Evolutionary conservation across 257 asterid species (phyloP).

Genomic region (Nicotiana tomentosiformis): DNA sequence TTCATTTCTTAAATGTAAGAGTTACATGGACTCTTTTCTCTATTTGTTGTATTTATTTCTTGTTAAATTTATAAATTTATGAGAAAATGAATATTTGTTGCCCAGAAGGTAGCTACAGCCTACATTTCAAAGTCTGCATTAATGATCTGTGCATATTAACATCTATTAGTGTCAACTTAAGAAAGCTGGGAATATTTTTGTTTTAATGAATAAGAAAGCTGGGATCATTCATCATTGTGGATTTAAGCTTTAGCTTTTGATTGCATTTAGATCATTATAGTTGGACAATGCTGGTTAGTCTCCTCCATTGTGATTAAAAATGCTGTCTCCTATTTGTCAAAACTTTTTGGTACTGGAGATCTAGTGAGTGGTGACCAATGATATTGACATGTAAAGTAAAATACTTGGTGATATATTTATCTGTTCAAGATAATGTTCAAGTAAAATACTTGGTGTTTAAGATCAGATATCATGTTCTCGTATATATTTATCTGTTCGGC

Average conservation of each 20-base stretch:
- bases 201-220: not conserved
- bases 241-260: not conserved
- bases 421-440: not conserved
- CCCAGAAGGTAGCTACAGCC: not conserved
- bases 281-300: not conserved
- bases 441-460: not conserved
- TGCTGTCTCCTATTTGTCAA: not conserved
- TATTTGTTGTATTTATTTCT: not conserved
- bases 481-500: not conserved
- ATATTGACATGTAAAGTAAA: not conserved
- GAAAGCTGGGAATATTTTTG: not conserved
- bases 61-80: not conserved
- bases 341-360: not conserved
- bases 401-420: not conserved
- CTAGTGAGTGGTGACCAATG: not conserved
- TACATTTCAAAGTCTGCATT: not conserved
- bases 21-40: not conserved
- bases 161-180: not conserved
- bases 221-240: not conserved
- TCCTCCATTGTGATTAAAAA: not conserved
- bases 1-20: not conserved
- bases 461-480: not conserved
- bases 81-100: not conserved
- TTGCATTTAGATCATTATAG: not conserved
- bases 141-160: not conserved